A percentile compares a stretch with the other conserved stretches of the same genome.
Evolutionary conservation across 192 early-diverging fungal species (phyloP).

Genomic region (Entomortierella lignicola): DNA sequence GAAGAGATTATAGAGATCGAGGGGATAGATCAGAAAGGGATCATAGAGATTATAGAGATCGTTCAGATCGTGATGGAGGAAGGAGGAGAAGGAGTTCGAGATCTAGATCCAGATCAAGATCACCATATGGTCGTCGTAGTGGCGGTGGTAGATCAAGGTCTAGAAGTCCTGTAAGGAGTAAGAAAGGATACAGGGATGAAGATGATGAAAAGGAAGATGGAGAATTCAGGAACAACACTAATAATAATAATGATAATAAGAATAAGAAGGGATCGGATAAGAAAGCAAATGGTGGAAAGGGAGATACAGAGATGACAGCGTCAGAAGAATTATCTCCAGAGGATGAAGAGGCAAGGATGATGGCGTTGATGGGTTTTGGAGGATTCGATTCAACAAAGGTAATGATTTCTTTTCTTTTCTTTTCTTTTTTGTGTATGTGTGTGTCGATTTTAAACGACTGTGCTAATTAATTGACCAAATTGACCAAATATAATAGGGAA

Average conservation of each 20-base stretch:
- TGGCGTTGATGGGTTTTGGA: constrained; percentile 87
- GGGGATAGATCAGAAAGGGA: constrained; percentile 6
- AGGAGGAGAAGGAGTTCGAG: constrained; percentile 28
- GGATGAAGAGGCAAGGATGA: constrained; percentile 84
- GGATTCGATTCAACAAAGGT: constrained; percentile 91
- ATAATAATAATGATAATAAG: constrained; percentile 4
- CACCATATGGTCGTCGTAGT: constrained; percentile 26
- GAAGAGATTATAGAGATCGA: constrained; percentile 1
- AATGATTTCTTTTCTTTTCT: neutral
- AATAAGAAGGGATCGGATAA: constrained; percentile 1
- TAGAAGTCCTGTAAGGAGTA: constrained; percentile 30
- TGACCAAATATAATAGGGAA: constrained; percentile 67
- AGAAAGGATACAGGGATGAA: constrained; percentile 9
- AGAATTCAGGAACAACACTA: constrained; percentile 16
- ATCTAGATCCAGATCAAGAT: constrained; percentile 36
- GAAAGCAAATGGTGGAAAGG: neutral
- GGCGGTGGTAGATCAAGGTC: constrained; percentile 44
- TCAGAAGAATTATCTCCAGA: constrained; percentile 52
- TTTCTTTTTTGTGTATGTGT: neutral
- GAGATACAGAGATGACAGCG: constrained; percentile 12
- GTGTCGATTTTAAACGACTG: too few relatives aligned
- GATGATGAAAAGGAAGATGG: constrained; percentile 21
- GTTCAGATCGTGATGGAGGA: constrained; percentile 8
- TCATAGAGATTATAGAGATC: constrained; percentile 3
- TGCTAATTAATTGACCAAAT: too few relatives aligned